Evolutionary conservation across 345 rosid species (phyloP).

Genomic region (Pistacia integerrima): DNA sequence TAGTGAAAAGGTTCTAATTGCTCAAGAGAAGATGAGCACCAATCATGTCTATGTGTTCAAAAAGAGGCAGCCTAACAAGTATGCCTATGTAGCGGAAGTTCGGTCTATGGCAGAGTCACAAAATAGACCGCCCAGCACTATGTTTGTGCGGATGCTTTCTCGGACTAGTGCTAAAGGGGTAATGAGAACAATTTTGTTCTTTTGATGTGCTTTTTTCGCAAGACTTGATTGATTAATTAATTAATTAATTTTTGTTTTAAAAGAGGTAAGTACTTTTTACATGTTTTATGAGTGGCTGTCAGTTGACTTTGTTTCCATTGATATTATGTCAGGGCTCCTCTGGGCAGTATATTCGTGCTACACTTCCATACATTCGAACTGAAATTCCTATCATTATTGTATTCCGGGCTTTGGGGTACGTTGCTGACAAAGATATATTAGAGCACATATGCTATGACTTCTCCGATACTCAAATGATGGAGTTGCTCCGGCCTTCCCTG

Average conservation of each 20-base stretch:
- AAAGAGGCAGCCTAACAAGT: constrained; percentile 96
- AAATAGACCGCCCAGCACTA: constrained; percentile 93
- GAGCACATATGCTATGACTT: constrained; percentile 96
- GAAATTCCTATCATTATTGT: constrained; percentile 98
- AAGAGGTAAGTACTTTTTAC: neutral
- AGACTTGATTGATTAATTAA: neutral
- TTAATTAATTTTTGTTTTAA: too few relatives aligned
- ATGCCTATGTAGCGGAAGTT: constrained; percentile 88
- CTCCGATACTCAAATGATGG: constrained; percentile 94
- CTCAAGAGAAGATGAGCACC: constrained; percentile 99
- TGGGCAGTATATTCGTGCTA: constrained; percentile 92
- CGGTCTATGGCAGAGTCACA: constrained; percentile 98
- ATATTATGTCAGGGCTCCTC: constrained; percentile 75
- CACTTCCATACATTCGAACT: constrained; percentile 94
- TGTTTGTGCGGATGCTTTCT: constrained; percentile 99
- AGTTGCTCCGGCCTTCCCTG: constrained; percentile 90
- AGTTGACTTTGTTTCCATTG: neutral
- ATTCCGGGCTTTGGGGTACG: constrained; percentile 96
- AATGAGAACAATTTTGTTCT: constrained; percentile 23
- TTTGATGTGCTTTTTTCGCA: neutral
- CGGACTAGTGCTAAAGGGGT: constrained; percentile 99
- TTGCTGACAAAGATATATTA: constrained; percentile 92
- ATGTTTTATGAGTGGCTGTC: neutral
- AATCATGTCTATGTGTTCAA: constrained; percentile 97
- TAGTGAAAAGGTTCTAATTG: constrained; percentile 97